Base-by-base conservation (phyloP, 768 basidiomycete species). In the Bullera alba region DNA sequence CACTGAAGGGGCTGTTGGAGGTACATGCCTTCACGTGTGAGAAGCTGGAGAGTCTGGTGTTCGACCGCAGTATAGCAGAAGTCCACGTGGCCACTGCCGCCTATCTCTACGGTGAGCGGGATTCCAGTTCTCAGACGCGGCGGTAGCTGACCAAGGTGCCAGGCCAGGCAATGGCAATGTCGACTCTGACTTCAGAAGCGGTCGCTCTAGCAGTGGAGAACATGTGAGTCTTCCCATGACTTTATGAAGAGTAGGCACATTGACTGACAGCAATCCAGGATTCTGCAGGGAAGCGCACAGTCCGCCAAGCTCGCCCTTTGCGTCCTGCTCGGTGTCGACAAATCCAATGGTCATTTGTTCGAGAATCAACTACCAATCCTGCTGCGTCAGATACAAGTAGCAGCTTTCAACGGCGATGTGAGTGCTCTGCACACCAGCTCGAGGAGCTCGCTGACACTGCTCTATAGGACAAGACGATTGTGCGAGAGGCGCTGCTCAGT, bases 111-210 rank as follows among this genome's bases (percentile, higher is more conserved):
- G 58, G 57, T 58, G 26, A 30, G 52, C 46, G 26, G 15, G 15
- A 34, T n/a, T n/a, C n/a, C n/a, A n/a, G 32, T 34, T n/a, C 32
- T 34, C 32, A 8, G n/a, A 10, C 32, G 10, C 32, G n/a, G 32
- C 32, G 32, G 14, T n/a, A 32, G 28, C 23, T 21, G 39, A 28
- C 21, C 14, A n/a, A 29, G 38, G 26, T 46, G 4, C 29, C 21
- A 54, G 63, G 65, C 12, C 65, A 63, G 43, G 53, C 65, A 10
- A 54, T 67, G 58, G 56, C 59, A 5, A 61, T 67, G 61, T 54
- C 50, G 14, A 56, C 38, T 5, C 17, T 51, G 5, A 58, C 59
- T 3, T 45, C 53, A 5, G 65, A 67, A 37, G 58, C 59, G 0
- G 55, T 67, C 23, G 26, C 48, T 2, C 27, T 54, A 12, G 59